Evolutionary conservation across 2,329 filamentous ascomycete species (phyloP), one percentile per base, ranked within the genome.

Genomic region (Stachybotrys echinatus): DNA sequence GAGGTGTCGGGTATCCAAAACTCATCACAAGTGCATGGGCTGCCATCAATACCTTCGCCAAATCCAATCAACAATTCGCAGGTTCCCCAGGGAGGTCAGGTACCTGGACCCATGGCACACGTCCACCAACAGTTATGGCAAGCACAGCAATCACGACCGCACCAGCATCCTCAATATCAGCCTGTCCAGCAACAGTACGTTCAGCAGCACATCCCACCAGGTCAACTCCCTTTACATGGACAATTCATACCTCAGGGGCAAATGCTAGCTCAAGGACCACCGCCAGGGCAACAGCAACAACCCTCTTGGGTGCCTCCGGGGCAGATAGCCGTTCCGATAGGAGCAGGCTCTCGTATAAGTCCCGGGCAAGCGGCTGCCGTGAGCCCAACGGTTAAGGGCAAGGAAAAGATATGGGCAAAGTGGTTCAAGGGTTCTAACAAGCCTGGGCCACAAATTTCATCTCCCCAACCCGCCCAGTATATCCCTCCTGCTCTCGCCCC

Each of bases 391-490:
- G 45, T 21, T n/a, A 56, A 54, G 34, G 58, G 57, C 6, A 63
- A 61, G 34, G 57, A 58, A 6, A 63, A 58, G 47, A 59, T 54
- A 31, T 64, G 61, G 61, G 53, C 58, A n/a, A 63, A 59, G 23
- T 62, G 61, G 61, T 64, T 64, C 54, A 62, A 62, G 52, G 50
- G 52, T 18, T 55, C 59, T n/a, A n/a, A n/a, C 7, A 60, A 58
- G 39, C 46, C 52, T 10, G 27, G 14, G 17, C 47, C 52, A 14
- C 45, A 23, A 40, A 48, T 8, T n/a, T 21, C 31, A 39, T 45
- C 39, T 45, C 49, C 43, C 12, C 52, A 42, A 21, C 48, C 46
- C 20, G 38, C 38, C 10, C 38, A 40, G 6, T 40, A 40, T 18
- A 20, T 12, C 17, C 38, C 38, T n/a, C 38, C 38, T 14, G 38